Evolutionary conservation across 176 grass and related monocot species (phyloP).

Genomic region (Oryza rufipogon): DNA sequence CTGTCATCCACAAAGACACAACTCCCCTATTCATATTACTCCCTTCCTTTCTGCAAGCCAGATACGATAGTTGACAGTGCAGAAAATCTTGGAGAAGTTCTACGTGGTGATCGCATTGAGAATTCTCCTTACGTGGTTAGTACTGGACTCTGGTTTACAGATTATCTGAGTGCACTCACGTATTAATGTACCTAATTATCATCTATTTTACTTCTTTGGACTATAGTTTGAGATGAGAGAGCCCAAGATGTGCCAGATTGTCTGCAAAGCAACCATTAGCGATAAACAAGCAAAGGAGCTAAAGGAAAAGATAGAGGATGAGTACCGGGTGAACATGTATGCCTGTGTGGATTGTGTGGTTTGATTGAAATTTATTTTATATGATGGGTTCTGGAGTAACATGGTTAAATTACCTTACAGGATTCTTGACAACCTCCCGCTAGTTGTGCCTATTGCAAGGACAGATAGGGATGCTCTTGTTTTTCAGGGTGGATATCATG

Average conservation of each 20-base stretch:
- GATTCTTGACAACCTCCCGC: constrained; percentile 48
- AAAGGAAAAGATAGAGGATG: constrained; percentile 52
- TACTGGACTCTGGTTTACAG: not conserved
- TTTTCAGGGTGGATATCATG: constrained; percentile 50
- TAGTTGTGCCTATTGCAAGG: constrained; percentile 42
- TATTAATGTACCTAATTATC: not conserved
- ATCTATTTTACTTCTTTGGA: not conserved
- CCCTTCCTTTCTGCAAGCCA: constrained; percentile 49
- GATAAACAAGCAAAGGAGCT: constrained; percentile 45
- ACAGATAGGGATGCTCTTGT: constrained; percentile 1
- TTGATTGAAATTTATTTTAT: not conserved
- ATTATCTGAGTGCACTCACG: not conserved
- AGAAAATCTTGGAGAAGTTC: constrained; percentile 40
- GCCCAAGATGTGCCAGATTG: constrained; percentile 38
- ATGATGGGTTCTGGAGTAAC: not conserved
- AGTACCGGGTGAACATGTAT: constrained; percentile 39
- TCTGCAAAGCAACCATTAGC: constrained; percentile 19
- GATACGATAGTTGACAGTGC: not conserved
- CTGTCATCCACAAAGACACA: constrained; percentile 47
- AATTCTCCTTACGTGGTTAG: constrained; percentile 53
- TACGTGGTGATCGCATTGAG: constrained; percentile 50
- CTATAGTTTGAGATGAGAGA: constrained; percentile 42
- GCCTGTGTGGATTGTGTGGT: constrained; percentile 10
- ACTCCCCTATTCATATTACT: constrained; percentile 50
- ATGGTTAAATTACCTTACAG: constrained; percentile 7